Base-by-base conservation (phyloP, 257 asterid species). In the Haberlea rhodopensis region DNA sequence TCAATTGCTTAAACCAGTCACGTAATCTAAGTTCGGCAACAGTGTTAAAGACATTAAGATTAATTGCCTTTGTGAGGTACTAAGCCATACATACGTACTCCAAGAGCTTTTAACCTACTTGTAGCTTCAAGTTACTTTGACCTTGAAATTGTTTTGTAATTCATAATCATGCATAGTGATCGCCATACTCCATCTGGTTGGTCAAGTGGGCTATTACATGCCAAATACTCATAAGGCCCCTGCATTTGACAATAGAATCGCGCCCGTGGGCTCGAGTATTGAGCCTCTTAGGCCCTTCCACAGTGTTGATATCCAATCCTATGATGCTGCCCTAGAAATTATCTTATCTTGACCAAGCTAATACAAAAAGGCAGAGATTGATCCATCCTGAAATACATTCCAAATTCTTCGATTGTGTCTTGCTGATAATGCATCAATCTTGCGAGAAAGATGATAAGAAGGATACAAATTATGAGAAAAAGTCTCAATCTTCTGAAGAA, bases 261-360 rank as follows among this genome's bases (percentile, higher is more conserved):
- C 13, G 48, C 48, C 48, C 7, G n/a, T n/a, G n/a, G n/a, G n/a
- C n/a, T n/a, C n/a, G n/a, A n/a, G n/a, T n/a, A n/a, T n/a, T n/a
- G n/a, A n/a, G n/a, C n/a, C n/a, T n/a, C n/a, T 15, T 4, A 2
- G 19, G 18, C 49, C 49, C 6, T 65, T 78, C 23, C 68, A 57
- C 15, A 76, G 71, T 51, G 79, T 82, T 8, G 73, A 89, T 65
- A 70, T 86, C 68, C 84, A 70, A 66, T 75, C 88, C 55, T 81
- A 88, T 9, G 75, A 71, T 32, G 79, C 46, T 84, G 95, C 76
- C 95, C 96, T 0, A 75, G 82, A 82, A 89, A 89, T 57, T 85
- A 79, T 67, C 69, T 89, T 49, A 81, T 87, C 81, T 82, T 89
- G 95, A 89, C 69, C 83, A 78, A 63, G 73, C 87, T 24, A 76